phyloP scores from a whole-genome alignment of 495 filamentous ascomycete species.

The Recurvomyces mirabilis region DNA sequence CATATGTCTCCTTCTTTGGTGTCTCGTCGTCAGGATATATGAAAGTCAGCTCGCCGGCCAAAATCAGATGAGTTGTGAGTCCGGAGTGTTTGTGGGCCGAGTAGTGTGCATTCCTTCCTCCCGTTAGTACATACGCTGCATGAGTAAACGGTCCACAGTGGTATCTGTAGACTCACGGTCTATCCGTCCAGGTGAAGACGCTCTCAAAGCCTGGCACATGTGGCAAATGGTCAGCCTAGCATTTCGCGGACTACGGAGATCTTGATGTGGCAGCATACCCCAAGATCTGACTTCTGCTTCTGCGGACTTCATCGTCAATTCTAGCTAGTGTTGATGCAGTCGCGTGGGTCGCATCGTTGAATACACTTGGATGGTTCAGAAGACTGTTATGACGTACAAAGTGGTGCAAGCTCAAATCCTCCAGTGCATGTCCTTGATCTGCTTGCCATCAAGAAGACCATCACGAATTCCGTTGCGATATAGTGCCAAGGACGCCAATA shows the following conservation, averaged over 20 bases:
- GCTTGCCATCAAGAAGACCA: no score
- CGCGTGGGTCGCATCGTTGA: neutral
- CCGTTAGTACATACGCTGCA: neutral
- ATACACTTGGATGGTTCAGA: neutral
- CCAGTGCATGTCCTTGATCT: no score
- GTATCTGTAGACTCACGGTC: conserved; percentile 40
- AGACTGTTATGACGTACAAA: no score
- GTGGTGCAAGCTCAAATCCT: no score
- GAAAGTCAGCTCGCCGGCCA: conserved; percentile 58
- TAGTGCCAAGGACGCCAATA: no score
- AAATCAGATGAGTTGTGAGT: conserved; percentile 68
- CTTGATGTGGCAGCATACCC: conserved; percentile 46
- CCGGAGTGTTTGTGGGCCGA: conserved; percentile 58
- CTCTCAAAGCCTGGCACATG: conserved; percentile 23
- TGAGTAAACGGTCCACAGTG: neutral
- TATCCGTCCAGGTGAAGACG: conserved; percentile 75
- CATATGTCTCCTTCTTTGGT: conserved; percentile 54
- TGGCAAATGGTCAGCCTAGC: neutral
- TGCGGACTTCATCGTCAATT: conserved; percentile 34
- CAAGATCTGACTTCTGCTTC: conserved; percentile 60
- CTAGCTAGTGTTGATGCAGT: conserved; percentile 1
- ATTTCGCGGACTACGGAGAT: neutral
- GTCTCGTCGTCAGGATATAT: conserved; percentile 56
- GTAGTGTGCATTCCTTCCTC: conserved; percentile 60
- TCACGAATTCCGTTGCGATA: no score